Conservation (phyloP, 805 yeast species). For the Myxozyma vanderwaltii region DNA sequence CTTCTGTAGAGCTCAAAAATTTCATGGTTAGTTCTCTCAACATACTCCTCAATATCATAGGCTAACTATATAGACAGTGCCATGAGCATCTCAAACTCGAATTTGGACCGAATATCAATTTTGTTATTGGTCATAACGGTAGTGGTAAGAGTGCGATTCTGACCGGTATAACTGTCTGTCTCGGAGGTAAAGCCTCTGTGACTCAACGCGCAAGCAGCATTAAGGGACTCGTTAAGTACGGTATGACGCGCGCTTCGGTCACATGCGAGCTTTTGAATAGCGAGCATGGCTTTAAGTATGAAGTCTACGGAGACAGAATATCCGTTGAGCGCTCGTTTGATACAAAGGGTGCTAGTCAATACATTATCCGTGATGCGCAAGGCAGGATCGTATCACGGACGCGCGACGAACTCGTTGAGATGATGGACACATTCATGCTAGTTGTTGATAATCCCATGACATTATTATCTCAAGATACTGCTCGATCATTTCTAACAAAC, state of each 20-base stretch:
- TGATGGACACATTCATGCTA: constrained; percentile 70
- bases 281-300: constrained; percentile 62
- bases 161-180: constrained; percentile 86
- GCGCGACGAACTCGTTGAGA: constrained; percentile 64
- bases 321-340: constrained; percentile 67
- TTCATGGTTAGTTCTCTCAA: constrained; percentile 52
- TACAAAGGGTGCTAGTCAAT: constrained; percentile 53
- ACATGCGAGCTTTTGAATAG: constrained; percentile 68
- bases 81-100: constrained; percentile 76
- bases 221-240: constrained; percentile 73
- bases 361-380: constrained; percentile 55
- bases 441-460: constrained; percentile 90
- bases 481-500: constrained; percentile 82
- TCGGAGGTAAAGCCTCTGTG: constrained; percentile 82
- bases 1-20: constrained; percentile 62
- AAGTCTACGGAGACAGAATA: constrained; percentile 67
- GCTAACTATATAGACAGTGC: constrained; percentile 50
- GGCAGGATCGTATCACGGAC: constrained; percentile 61
- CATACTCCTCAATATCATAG: not conserved
- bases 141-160: constrained; percentile 92
- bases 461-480: constrained; percentile 89
- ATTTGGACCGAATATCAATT: constrained; percentile 79
- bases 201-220: constrained; percentile 82
- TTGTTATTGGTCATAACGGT: constrained; percentile 97
- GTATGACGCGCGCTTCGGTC: constrained; percentile 64